Evolutionary conservation across 1,284 basidiomycete genomes (phyloP).

Genomic region (Rhodotorula sp.): DNA sequence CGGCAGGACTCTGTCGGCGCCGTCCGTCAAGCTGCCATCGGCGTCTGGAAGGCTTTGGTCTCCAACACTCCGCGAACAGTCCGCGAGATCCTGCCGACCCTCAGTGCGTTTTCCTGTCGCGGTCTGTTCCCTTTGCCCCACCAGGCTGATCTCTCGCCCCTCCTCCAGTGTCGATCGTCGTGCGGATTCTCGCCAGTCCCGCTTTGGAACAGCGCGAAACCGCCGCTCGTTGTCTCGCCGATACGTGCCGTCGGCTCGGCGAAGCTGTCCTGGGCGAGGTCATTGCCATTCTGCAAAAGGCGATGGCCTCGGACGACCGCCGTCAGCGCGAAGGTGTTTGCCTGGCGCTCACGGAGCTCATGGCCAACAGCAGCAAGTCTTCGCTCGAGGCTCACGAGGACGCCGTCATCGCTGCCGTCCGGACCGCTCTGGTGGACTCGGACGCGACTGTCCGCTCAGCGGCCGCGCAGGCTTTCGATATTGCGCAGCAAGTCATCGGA

Average conservation of each 20-base stretch:
- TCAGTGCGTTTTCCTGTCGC: constrained; percentile 59
- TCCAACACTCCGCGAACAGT: constrained; percentile 68
- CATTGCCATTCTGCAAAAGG: constrained; percentile 43
- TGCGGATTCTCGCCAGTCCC: constrained; percentile 76
- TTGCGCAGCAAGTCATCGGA: constrained; percentile 85
- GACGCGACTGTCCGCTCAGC: constrained; percentile 84
- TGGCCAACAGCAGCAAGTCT: constrained; percentile 80
- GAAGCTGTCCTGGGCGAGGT: constrained; percentile 84
- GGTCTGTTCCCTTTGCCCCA: neutral
- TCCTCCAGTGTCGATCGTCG: constrained; percentile 49
- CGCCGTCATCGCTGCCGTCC: constrained; percentile 81
- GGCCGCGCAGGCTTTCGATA: constrained; percentile 91
- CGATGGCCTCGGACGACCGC: constrained; percentile 63
- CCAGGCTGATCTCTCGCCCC: neutral
- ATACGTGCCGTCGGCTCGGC: constrained; percentile 93
- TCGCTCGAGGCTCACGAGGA: constrained; percentile 90
- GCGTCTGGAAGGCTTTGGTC: constrained; percentile 98
- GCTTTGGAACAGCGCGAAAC: constrained; percentile 92
- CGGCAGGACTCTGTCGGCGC: constrained; percentile 89
- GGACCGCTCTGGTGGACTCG: constrained; percentile 81
- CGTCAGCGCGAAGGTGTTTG: constrained; percentile 85
- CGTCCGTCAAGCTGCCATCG: constrained; percentile 87
- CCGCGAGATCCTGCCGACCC: constrained; percentile 87
- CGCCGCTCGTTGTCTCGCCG: constrained; percentile 78
- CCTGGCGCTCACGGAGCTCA: constrained; percentile 80